phyloP scores from a whole-genome alignment of 192 early-diverging fungal genomes.

The Coemansia sp. region DNA sequence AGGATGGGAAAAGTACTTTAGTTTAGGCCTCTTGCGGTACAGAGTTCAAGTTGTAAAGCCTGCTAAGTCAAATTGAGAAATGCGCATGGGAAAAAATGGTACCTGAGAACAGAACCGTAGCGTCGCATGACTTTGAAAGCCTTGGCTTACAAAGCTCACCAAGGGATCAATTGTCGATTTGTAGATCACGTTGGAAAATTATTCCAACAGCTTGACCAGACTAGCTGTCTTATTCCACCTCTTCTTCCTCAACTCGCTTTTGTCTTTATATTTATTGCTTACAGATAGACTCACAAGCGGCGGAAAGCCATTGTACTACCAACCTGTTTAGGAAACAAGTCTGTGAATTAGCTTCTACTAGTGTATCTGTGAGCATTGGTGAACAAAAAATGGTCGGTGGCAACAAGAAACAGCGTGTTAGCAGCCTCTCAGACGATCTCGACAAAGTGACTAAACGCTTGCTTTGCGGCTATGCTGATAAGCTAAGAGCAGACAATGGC shows the following conservation, averaged over 20 bases:
- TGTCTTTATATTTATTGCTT: too few species aligned
- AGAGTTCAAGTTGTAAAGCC: not conserved
- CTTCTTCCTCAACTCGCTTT: not conserved
- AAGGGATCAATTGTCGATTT: not conserved
- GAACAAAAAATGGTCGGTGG: slow-evolving; percentile 36
- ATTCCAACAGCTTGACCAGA: not conserved
- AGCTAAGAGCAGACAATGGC: slow-evolving; percentile 22
- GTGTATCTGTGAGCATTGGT: not conserved
- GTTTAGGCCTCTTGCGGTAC: not conserved
- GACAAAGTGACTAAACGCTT: slow-evolving; percentile 32
- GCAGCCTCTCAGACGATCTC: slow-evolving; percentile 29
- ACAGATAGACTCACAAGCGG: too few species aligned
- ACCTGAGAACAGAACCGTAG: not conserved
- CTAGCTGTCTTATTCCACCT: not conserved
- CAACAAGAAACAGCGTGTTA: slow-evolving; percentile 38
- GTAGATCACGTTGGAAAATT: not conserved
- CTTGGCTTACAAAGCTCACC: not conserved
- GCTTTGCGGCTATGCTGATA: slow-evolving; percentile 24
- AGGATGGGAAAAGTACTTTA: not conserved
- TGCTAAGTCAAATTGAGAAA: not conserved
- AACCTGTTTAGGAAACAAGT: not conserved
- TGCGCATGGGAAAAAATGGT: not conserved
- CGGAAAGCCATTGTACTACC: too few species aligned
- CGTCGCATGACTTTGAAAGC: not conserved
- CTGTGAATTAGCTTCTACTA: not conserved